Evolutionary conservation across 495 filamentous ascomycete species (phyloP), one percentile per base, ranked within the genome.

Genomic region (Aspergillus mulundensis): DNA sequence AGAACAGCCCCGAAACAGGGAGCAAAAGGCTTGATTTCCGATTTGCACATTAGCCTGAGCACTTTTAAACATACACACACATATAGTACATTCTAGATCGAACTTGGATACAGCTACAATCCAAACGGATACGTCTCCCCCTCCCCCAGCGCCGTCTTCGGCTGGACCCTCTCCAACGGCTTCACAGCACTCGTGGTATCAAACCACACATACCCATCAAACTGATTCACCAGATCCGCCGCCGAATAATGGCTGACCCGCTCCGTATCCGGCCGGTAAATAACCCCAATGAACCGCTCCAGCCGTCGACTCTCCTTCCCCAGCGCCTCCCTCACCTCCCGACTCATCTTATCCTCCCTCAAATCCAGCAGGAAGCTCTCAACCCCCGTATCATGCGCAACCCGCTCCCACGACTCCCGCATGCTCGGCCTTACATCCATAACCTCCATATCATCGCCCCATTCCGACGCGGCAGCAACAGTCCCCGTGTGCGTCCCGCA

Each of bases 81-180:
- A 36, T 15, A 15, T 3, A 38, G n/a, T 50, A 20, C 28, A 40
- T 8, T 8, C 3, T 28, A 28, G 25, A 28, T 28, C n/a, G 25
- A n/a, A 12, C 38, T 4, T 6, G n/a, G 4, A 40, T 5, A 15
- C 43, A 50, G 7, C 55, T 66, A 84, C 50, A 80, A 57, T 11
- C 79, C 79, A 68, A 84, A 85, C 40, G 81, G 81, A 74, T 81
- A 84, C 0, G 81, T 84, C 61, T 81, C 80, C 7, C 71, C 77
- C 46, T 63, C 67, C 32, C 74, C 72, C 46, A 78, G 55, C 0
- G 72, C 54, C 25, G 76, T 79, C 7, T 63, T 62, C 5, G 80
- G 82, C 62, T 84, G 82, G 11, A 76, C 71, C 3, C 60, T 64
- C 62, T 85, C 79, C 42, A 84, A 64, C 5, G 80, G 65, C 16